phyloP scores from a whole-genome alignment of 108 stramenopile genomes.

The Pseudonitzschia delicatissima region DNA sequence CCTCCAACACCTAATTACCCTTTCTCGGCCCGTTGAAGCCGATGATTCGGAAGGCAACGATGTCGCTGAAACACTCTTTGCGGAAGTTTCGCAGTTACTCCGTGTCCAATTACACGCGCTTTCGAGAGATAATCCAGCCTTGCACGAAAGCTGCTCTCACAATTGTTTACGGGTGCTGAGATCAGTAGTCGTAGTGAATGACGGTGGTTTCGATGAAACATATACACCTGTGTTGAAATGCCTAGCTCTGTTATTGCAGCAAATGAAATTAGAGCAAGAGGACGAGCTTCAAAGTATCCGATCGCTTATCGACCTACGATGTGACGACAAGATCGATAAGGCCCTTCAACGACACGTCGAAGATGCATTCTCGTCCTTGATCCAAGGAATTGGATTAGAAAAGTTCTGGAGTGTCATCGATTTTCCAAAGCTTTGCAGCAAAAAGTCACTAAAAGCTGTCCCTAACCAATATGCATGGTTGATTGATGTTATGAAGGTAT shows the following conservation, averaged over 20 bases:
- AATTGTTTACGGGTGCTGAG: slow-evolving; percentile 27
- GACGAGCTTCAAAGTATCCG: slow-evolving; percentile 16
- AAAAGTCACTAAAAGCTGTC: not conserved
- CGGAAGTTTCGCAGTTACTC: slow-evolving; percentile 38
- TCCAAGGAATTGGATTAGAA: slow-evolving; percentile 68
- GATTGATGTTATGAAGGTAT: slow-evolving; percentile 55
- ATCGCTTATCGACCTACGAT: slow-evolving; percentile 36
- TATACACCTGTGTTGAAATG: slow-evolving; percentile 22
- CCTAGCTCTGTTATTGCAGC: slow-evolving; percentile 30
- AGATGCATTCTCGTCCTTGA: slow-evolving; percentile 49
- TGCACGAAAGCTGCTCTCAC: slow-evolving; percentile 23
- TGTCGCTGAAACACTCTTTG: slow-evolving; percentile 39
- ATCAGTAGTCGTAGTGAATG: slow-evolving; percentile 12
- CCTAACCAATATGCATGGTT: slow-evolving; percentile 47
- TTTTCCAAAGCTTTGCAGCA: slow-evolving; percentile 29
- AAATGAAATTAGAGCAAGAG: slow-evolving; percentile 13
- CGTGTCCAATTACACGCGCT: slow-evolving; percentile 11
- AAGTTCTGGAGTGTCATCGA: slow-evolving; percentile 47
- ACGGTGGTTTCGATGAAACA: slow-evolving; percentile 8
- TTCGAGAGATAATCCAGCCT: not conserved
- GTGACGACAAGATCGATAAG: slow-evolving; percentile 36
- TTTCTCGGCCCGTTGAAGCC: slow-evolving; percentile 29
- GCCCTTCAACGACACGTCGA: slow-evolving; percentile 46
- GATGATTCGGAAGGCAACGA: slow-evolving; percentile 26
- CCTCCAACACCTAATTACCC: slow-evolving; percentile 47